These are phyloP conservation scores for Metarhizium brunneum DNA, from an alignment of 2,329 filamentous ascomycete genomes.

Conservation along the genomic window DNA sequence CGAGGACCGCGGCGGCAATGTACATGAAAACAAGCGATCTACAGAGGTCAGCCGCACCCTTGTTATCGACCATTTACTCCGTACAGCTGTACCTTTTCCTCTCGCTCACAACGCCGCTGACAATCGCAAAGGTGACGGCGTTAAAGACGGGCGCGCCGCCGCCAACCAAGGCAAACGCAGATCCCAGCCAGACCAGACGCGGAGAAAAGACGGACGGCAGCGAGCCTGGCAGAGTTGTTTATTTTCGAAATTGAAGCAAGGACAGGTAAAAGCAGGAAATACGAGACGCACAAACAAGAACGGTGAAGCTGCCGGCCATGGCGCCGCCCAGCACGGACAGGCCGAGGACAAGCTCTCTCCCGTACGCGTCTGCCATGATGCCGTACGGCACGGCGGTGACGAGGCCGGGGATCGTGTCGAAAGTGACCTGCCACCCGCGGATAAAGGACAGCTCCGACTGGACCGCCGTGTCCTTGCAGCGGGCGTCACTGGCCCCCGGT, in stretches of 20 bases:
- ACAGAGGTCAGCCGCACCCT: not conserved
- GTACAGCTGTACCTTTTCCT: not conserved
- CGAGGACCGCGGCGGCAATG: slow-evolving; percentile 9
- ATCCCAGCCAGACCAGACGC: slow-evolving; percentile 9
- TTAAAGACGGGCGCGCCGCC: slow-evolving; percentile 11
- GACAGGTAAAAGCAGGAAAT: too few species aligned
- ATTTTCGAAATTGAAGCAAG: not conserved
- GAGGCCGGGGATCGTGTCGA: slow-evolving; percentile 10
- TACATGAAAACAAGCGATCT: slow-evolving; percentile 12
- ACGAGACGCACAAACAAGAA: not conserved
- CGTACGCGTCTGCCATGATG: slow-evolving; percentile 11
- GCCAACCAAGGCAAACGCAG: slow-evolving; percentile 11
- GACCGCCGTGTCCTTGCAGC: slow-evolving; percentile 12
- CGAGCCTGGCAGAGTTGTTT: not conserved
- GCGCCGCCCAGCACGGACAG: slow-evolving; percentile 9
- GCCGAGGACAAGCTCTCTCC: slow-evolving; percentile 7
- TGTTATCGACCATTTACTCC: too few species aligned
- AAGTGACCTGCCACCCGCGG: slow-evolving; percentile 10
- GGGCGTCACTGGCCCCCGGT: not conserved
- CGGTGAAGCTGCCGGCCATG: slow-evolving; percentile 1
- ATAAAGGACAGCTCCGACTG: slow-evolving; percentile 13
- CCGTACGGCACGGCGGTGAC: slow-evolving; percentile 12
- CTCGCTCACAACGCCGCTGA: slow-evolving; percentile 5
- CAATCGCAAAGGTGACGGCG: slow-evolving; percentile 12
- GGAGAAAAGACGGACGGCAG: slow-evolving; percentile 9